phyloP scores from a whole-genome alignment of 2,329 filamentous ascomycete genomes.

The Tympanopsis confertula region DNA sequence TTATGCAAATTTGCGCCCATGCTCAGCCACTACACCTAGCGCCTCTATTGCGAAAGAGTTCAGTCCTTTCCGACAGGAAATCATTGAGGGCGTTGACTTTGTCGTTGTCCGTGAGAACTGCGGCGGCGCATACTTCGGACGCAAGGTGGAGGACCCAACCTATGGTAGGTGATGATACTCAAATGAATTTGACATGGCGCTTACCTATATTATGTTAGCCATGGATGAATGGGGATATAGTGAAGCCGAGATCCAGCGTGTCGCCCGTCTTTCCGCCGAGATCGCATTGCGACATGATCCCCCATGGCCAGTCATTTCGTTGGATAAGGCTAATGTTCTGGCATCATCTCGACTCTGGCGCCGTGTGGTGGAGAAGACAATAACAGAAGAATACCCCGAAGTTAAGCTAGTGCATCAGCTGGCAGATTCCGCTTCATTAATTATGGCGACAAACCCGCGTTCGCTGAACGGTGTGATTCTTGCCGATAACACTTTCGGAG shows the following conservation, averaged over 20 bases:
- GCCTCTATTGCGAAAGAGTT: neutral
- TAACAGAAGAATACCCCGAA: conserved; percentile 8
- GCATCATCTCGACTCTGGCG: conserved; percentile 11
- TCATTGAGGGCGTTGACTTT: conserved; percentile 1
- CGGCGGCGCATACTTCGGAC: conserved; percentile 7
- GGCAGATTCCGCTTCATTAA: conserved; percentile 10
- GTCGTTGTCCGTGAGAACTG: conserved; percentile 3
- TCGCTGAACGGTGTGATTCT: conserved; percentile 11
- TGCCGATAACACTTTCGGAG: conserved; percentile 12
- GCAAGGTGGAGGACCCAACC: neutral
- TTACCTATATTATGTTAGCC: no score
- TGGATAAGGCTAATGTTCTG: conserved; percentile 14
- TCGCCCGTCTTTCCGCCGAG: conserved; percentile 49
- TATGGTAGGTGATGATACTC: no score
- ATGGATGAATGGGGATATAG: conserved; percentile 1
- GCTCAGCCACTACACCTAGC: neutral
- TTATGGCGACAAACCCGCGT: conserved; percentile 7
- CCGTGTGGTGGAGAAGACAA: conserved; percentile 6
- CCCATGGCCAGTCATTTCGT: conserved; percentile 30
- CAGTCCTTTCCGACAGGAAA: neutral
- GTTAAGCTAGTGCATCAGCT: conserved; percentile 9
- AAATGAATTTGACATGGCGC: no score
- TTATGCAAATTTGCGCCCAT: neutral
- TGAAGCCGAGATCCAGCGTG: conserved; percentile 47
- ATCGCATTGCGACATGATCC: conserved; percentile 51